A percentile compares a stretch with the other conserved stretches of the same genome.
These are phyloP conservation scores for Fraxinus ornus DNA, from an alignment of 305 asterid species.

Conservation along the genomic window DNA sequence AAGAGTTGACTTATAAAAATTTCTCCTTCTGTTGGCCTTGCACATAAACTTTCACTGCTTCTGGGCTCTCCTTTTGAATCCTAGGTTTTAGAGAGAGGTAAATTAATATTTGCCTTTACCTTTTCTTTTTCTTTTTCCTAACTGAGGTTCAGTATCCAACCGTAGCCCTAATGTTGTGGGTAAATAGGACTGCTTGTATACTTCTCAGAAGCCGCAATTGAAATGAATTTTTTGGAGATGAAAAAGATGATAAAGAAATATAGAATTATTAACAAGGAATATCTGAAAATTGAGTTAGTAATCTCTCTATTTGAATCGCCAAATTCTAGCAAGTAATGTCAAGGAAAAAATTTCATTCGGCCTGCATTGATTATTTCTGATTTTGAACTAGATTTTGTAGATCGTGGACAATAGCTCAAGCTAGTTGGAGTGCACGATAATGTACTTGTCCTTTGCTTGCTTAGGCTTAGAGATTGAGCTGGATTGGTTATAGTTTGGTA, in stretches of 20 bases:
- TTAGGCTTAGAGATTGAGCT: background rate
- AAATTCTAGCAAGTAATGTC: background rate
- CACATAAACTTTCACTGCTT: background rate
- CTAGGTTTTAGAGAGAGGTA: background rate
- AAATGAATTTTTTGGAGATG: background rate
- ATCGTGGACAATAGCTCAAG: background rate
- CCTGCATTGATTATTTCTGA: background rate
- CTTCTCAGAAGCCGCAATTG: background rate
- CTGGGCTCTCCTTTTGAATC: background rate
- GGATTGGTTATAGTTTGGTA: background rate
- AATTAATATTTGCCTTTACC: background rate
- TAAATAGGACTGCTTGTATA: background rate
- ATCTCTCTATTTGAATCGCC: background rate
- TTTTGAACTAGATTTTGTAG: background rate
- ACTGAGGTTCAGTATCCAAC: background rate
- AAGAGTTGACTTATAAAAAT: background rate
- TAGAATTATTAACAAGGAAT: background rate
- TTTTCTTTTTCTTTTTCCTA: background rate
- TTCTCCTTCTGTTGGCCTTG: background rate
- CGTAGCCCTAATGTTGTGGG: background rate
- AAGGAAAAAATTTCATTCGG: background rate
- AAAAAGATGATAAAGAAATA: background rate
- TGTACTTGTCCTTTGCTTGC: background rate
- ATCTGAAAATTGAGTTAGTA: background rate
- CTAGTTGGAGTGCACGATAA: background rate